Conservation (phyloP, 768 basidiomycete genomes). For the Tricholoma flavovirens region DNA sequence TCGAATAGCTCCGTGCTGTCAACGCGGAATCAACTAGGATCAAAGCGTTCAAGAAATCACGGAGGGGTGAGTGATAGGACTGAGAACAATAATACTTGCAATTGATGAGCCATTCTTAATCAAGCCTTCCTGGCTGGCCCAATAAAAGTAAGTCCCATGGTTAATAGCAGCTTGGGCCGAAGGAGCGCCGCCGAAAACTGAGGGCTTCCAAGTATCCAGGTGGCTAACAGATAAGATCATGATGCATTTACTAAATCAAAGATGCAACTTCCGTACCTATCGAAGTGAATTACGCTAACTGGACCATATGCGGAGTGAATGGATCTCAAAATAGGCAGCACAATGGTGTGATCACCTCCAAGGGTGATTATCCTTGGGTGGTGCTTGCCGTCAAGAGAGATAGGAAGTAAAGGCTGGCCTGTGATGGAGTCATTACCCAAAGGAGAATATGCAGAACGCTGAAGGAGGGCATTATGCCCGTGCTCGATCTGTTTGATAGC, state of each 20-base stretch:
- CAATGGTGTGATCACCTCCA: constrained; percentile 88
- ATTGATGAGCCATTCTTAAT: constrained; percentile 74
- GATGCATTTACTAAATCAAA: background rate
- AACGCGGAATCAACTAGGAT: constrained; percentile 63
- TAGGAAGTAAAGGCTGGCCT: constrained; percentile 48
- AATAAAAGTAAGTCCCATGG: constrained; percentile 89
- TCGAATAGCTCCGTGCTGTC: constrained; percentile 80
- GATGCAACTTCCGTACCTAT: constrained; percentile 25
- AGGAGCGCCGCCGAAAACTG: constrained; percentile 69
- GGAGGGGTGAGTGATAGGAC: constrained; percentile 15
- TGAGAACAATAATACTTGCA: constrained; percentile 57
- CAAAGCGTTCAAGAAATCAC: constrained; percentile 36
- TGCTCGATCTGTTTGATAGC: constrained; percentile 73
- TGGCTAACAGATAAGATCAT: constrained; percentile 35
- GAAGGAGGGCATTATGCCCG: constrained; percentile 66
- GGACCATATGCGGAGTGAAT: constrained; percentile 73
- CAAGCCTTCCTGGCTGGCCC: constrained; percentile 78
- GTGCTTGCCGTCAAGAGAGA: constrained; percentile 63
- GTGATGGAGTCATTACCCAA: constrained; percentile 59
- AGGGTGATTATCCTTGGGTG: constrained; percentile 81
- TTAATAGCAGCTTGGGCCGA: constrained; percentile 71
- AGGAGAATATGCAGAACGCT: constrained; percentile 54
- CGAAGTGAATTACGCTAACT: constrained; percentile 82
- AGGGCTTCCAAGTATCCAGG: constrained; percentile 77
- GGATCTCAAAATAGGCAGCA: constrained; percentile 54